Evolutionary conservation across 148 eudicot genomes (phyloP).

Genomic region (Camellia lanceoleosa): DNA sequence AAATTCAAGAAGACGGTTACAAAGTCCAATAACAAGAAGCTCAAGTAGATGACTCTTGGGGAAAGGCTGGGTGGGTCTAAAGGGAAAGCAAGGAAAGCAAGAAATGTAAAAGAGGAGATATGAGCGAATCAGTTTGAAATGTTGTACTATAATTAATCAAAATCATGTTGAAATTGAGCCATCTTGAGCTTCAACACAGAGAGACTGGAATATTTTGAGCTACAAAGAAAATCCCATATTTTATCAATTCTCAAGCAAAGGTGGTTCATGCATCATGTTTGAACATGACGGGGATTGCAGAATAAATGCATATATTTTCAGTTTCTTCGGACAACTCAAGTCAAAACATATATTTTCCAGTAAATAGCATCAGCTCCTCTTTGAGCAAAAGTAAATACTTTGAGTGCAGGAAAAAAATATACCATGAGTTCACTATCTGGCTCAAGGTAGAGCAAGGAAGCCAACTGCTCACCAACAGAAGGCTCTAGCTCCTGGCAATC

Average conservation of each 20-base stretch:
- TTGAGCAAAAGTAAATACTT: neutral
- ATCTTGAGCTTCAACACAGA: neutral
- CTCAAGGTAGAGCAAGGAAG: constrained; percentile 90
- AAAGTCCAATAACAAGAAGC: neutral
- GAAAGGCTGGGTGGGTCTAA: neutral
- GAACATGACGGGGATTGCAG: neutral
- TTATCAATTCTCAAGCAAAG: neutral
- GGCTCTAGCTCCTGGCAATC: constrained; percentile 97
- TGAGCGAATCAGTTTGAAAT: neutral
- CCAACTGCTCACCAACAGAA: constrained; percentile 91
- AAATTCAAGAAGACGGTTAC: too few relatives aligned
- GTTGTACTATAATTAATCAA: neutral
- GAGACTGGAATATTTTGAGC: neutral
- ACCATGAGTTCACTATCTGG: constrained; percentile 98
- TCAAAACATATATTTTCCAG: neutral
- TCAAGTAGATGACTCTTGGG: neutral
- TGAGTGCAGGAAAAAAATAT: constrained; percentile 12
- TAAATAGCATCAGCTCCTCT: neutral
- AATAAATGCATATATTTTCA: neutral
- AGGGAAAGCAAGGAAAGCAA: neutral
- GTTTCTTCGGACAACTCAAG: neutral
- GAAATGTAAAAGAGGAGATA: neutral
- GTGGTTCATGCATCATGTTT: neutral
- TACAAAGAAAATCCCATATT: neutral
- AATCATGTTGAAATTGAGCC: neutral